These are phyloP conservation scores for Ceratobasidium sp. DNA, from an alignment of 1,284 basidiomycete species.

Conservation along the genomic window DNA sequence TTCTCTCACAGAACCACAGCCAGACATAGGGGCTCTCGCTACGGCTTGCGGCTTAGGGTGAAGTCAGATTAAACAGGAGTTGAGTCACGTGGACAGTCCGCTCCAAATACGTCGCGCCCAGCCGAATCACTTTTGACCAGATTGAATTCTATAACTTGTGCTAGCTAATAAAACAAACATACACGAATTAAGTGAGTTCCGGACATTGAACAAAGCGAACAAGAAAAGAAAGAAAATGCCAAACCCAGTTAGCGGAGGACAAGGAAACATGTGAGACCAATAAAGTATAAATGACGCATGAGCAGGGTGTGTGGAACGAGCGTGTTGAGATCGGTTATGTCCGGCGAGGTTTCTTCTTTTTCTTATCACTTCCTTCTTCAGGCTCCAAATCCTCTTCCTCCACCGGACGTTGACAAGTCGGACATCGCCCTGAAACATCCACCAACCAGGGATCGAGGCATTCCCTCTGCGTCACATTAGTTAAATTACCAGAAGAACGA, in stretches of 20 bases:
- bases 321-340: conserved; percentile 31
- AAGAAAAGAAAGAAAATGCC: background rate
- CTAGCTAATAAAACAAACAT: conserved; percentile 17
- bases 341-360: conserved; percentile 24
- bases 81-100: conserved; percentile 5
- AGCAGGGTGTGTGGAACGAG: background rate
- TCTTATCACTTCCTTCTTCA: conserved; percentile 16
- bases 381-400: conserved; percentile 50
- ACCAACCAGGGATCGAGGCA: conserved; percentile 84
- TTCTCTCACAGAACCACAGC: background rate
- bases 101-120: conserved; percentile 2
- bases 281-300: background rate
- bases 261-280: background rate
- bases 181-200: background rate
- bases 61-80: conserved; percentile 2
- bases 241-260: background rate
- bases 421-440: conserved; percentile 83
- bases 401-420: conserved; percentile 77
- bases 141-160: background rate
- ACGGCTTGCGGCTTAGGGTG: conserved; percentile 1
- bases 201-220: background rate
- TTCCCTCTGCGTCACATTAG: conserved; percentile 68
- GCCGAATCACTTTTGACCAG: background rate
- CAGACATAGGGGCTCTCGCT: background rate
- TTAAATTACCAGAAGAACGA: conserved; percentile 6